Evolutionary conservation across 1,139 yeast genomes (phyloP).

Genomic region (Saccharomyces uvarum): DNA sequence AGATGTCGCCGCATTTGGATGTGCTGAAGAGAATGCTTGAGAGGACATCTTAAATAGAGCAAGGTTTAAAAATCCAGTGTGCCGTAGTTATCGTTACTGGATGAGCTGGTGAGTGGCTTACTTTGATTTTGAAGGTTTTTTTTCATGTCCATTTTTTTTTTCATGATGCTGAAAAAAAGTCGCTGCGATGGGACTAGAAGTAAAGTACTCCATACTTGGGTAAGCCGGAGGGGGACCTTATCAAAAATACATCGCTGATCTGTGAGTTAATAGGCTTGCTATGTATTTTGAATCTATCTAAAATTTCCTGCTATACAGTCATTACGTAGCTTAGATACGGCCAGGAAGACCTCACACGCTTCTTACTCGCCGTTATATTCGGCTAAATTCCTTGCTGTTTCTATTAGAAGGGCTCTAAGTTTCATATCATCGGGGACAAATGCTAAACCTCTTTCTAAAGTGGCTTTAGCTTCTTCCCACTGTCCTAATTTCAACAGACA

Average conservation of each 20-base stretch:
- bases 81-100: not conserved
- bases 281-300: not conserved
- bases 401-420: slow-evolving; percentile 30
- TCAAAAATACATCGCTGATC: not conserved
- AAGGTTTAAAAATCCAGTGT: not conserved
- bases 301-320: not conserved
- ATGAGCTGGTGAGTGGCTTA: not conserved
- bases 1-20: slow-evolving; percentile 5
- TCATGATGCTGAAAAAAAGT: not conserved
- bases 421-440: slow-evolving; percentile 50
- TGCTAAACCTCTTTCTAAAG: slow-evolving; percentile 70
- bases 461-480: slow-evolving; percentile 63
- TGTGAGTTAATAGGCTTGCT: not conserved
- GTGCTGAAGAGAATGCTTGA: slow-evolving; percentile 8
- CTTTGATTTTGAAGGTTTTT: not conserved
- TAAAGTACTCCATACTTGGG: not conserved
- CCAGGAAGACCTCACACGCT: not conserved
- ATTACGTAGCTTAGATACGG: not conserved
- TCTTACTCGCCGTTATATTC: slow-evolving; percentile 27
- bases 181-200: not conserved
- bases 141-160: not conserved
- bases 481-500: slow-evolving; percentile 64
- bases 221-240: not conserved
- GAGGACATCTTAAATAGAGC: not conserved
- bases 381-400: slow-evolving; percentile 23